These are phyloP conservation scores for Dendrobium huoshanense DNA, from an alignment of 106 monocot genomes.

Conservation along the genomic window DNA sequence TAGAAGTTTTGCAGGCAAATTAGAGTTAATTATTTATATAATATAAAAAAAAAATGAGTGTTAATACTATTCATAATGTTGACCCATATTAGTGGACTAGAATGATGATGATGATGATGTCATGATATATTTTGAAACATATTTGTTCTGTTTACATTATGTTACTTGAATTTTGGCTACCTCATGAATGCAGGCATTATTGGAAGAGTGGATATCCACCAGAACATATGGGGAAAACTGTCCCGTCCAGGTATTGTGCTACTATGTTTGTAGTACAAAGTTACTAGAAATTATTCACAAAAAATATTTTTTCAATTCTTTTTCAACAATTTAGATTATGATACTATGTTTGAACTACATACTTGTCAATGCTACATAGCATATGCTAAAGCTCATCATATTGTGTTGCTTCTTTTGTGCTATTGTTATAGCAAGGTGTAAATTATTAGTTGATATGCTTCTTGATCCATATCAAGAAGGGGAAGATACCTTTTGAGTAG, in stretches of 20 bases:
- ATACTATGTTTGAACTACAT: not conserved
- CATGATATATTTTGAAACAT: not conserved
- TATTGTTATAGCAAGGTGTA: not conserved
- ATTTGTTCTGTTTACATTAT: not conserved
- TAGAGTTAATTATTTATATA: not conserved
- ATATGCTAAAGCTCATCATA: not conserved
- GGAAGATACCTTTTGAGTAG: too few relatives aligned
- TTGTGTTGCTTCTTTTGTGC: not conserved
- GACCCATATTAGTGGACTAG: not conserved
- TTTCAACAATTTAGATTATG: not conserved
- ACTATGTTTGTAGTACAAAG: not conserved
- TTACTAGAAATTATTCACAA: not conserved
- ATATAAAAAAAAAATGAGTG: not conserved
- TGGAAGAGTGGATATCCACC: constrained; percentile 97
- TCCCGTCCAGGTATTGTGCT: constrained; percentile 53
- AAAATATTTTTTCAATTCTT: not conserved
- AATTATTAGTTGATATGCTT: not conserved
- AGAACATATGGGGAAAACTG: constrained; percentile 73
- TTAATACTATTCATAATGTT: not conserved
- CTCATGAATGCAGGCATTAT: constrained; percentile 57
- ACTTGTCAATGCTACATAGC: not conserved
- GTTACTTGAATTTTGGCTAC: not conserved
- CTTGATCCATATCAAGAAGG: too few relatives aligned
- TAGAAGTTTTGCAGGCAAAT: not conserved
- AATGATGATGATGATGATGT: not conserved